These are phyloP conservation scores for Silybum marianum DNA, from an alignment of 129 eudicot species.

Conservation along the genomic window DNA sequence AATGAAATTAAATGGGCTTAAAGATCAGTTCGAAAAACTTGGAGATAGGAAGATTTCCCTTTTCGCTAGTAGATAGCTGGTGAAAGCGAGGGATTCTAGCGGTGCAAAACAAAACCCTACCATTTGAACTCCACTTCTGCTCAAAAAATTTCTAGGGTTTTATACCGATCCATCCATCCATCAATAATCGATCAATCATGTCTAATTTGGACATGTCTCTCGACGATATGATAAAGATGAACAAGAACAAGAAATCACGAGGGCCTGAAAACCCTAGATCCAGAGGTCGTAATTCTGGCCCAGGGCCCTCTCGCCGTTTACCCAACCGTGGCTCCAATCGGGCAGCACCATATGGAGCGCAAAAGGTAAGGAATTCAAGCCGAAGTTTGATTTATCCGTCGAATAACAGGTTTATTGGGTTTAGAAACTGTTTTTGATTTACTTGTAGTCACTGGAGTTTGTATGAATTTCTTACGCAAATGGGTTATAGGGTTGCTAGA, in stretches of 20 bases:
- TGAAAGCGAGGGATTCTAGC: neutral
- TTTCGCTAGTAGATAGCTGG: neutral
- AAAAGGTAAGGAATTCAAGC: constrained; percentile 22
- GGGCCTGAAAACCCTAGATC: constrained; percentile 37
- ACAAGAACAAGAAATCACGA: constrained; percentile 51
- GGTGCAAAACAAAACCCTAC: constrained; percentile 21
- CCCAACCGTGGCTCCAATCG: constrained; percentile 45
- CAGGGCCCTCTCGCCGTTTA: constrained; percentile 49
- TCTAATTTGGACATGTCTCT: constrained; percentile 54
- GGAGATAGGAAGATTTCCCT: constrained; percentile 1
- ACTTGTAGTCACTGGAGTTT: neutral
- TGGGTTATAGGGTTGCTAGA: neutral
- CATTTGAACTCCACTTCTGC: constrained; percentile 17
- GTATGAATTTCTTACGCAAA: neutral
- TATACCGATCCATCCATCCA: neutral
- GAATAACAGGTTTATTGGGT: neutral
- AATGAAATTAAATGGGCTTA: neutral
- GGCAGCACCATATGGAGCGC: constrained; percentile 37
- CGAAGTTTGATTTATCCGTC: neutral
- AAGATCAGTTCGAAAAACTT: neutral
- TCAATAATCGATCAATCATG: constrained; percentile 18
- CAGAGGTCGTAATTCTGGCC: constrained; percentile 44
- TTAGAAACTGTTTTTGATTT: neutral
- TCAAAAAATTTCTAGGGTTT: constrained; percentile 30
- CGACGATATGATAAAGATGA: constrained; percentile 53